A percentile compares a stretch with the other conserved stretches of the same genome.
Evolutionary conservation across 306 rosid genomes (phyloP).

Genomic region (Begonia peltatifolia): DNA sequence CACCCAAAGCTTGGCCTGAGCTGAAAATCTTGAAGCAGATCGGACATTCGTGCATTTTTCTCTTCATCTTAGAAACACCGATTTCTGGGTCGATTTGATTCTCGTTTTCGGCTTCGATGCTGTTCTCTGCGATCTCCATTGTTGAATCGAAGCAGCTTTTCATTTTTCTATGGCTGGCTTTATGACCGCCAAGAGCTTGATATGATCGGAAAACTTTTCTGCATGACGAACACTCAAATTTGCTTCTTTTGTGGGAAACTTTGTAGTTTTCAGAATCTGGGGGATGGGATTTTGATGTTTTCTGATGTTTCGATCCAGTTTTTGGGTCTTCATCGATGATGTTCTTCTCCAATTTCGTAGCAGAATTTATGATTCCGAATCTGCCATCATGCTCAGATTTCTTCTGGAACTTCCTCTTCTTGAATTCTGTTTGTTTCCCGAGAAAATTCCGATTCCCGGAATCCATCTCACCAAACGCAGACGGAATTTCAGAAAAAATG

Average conservation of each 20-base stretch:
- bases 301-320: neutral
- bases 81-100: neutral
- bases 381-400: neutral
- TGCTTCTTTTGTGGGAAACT: constrained; percentile 14
- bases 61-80: neutral
- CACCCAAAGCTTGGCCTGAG: constrained; percentile 17
- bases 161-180: constrained; percentile 13
- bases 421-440: neutral
- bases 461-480: constrained; percentile 8
- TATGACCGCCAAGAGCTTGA: constrained; percentile 16
- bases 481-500: constrained; percentile 29
- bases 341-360: too few species aligned
- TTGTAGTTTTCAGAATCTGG: constrained; percentile 8
- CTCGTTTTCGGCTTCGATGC: constrained; percentile 5
- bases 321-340: neutral
- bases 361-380: too few species aligned
- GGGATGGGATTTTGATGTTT: constrained; percentile 1
- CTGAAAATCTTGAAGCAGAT: constrained; percentile 10
- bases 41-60: constrained; percentile 11
- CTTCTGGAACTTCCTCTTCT: neutral
- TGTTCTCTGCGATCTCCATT: constrained; percentile 6
- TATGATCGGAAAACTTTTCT: constrained; percentile 8
- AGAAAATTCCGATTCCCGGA: neutral
- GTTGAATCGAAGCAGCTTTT: constrained; percentile 11
- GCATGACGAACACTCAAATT: constrained; percentile 13